These are phyloP conservation scores for Termitomyces eurrhizus DNA, from an alignment of 768 basidiomycete species.

Conservation along the genomic window DNA sequence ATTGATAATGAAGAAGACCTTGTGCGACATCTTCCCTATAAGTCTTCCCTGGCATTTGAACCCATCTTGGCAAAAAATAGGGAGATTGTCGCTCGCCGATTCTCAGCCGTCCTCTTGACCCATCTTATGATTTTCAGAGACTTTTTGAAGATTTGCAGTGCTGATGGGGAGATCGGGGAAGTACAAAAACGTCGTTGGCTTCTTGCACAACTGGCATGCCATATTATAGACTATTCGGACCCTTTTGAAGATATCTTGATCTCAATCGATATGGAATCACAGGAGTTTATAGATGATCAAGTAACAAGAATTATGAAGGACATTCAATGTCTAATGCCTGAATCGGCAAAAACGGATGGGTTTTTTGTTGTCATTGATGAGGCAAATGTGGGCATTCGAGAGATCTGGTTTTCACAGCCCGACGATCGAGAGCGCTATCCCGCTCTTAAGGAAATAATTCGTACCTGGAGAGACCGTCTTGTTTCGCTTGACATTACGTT, in stretches of 20 bases:
- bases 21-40: background rate
- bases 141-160: background rate
- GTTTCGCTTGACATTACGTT: background rate
- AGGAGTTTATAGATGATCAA: background rate
- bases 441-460: background rate
- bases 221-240: background rate
- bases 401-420: background rate
- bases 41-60: background rate
- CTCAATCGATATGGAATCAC: background rate
- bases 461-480: background rate
- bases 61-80: background rate
- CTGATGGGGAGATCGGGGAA: background rate
- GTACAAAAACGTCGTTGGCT: background rate
- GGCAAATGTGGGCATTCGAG: background rate
- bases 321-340: background rate
- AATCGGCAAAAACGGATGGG: background rate
- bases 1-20: background rate
- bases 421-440: background rate
- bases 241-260: background rate
- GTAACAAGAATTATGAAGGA: background rate
- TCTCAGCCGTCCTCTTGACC: background rate
- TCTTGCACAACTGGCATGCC: background rate
- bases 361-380: conserved; percentile 4
- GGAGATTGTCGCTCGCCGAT: background rate
- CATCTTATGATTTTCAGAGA: conserved; percentile 5